Base-by-base conservation (phyloP, 805 yeast species). In the Saturnispora hagleri region DNA sequence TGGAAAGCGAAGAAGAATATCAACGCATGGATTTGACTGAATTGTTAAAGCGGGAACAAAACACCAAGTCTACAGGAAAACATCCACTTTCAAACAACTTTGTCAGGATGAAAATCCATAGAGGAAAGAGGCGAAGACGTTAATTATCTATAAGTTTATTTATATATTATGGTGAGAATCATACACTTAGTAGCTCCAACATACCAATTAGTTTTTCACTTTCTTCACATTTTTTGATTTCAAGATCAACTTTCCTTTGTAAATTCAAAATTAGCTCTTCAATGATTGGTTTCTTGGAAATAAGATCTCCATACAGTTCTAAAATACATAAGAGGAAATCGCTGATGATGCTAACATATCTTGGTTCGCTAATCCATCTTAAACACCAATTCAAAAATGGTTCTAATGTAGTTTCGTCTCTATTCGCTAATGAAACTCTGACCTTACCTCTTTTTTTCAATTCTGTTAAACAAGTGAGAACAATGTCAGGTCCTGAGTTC, bases 151-250 rank as follows among this genome's bases (percentile, higher is more conserved):
- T 12, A 5, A 31, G 13, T 31, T 3, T 12, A 31, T 45, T 22
- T 40, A 51, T 28, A 33, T 8, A 41, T 17, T 50, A 43, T 51
- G 36, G 18, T 44, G 41, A 13, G 10, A 58, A 49, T 69, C 76
- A 55, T 69, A 63, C 77, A 48, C 89, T 83, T 60, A 91, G 73
- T 59, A 93, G 69, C 68, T 89, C 95, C 60, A 93, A 72, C 97
- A 93, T 93, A 51, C 99, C 99, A 61, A 86, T 89, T 43, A 93
- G 81, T 64, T 81, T 84, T 65, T 84, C 86, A 6, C 97, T 95
- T 64, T 90, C 97, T 63, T 80, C 80, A 43, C 96, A 86, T 62
- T 85, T 82, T 52, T 75, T 77, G 24, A 89, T 79, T 68, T 91
- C 97, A 34, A 70, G 64, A 52, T 76, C 77, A 27, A 91, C 74